These are phyloP conservation scores for Suillus ampliporus DNA, from an alignment of 768 basidiomycete genomes.

Conservation along the genomic window DNA sequence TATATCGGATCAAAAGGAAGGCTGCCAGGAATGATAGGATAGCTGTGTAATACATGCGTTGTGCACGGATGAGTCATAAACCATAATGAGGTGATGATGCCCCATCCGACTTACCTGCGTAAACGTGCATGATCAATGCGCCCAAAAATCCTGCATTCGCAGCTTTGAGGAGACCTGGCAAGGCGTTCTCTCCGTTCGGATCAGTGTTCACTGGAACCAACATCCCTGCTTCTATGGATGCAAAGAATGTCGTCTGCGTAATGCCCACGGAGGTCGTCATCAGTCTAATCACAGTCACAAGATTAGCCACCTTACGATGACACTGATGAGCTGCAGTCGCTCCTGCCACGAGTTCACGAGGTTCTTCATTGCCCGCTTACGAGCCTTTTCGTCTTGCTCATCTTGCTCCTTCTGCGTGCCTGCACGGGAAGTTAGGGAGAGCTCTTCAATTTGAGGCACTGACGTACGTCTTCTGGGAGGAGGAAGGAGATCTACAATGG, in stretches of 20 bases:
- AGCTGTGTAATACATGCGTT: slow-evolving; percentile 26
- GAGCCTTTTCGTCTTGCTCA: slow-evolving; percentile 49
- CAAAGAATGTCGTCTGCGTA: slow-evolving; percentile 66
- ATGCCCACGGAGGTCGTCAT: background rate
- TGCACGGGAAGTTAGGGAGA: slow-evolving; percentile 18
- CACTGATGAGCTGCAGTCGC: slow-evolving; percentile 61
- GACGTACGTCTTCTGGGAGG: slow-evolving; percentile 28
- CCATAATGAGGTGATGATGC: slow-evolving; percentile 31
- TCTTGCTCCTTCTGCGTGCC: slow-evolving; percentile 58
- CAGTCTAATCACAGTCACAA: background rate
- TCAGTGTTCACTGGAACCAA: slow-evolving; percentile 45
- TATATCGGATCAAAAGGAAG: slow-evolving; percentile 61
- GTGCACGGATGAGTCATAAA: slow-evolving; percentile 1
- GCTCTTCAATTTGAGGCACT: background rate
- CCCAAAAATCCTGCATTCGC: slow-evolving; percentile 55
- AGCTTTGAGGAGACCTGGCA: slow-evolving; percentile 25
- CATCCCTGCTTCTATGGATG: slow-evolving; percentile 59
- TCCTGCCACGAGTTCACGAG: slow-evolving; percentile 69
- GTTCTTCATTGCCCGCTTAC: slow-evolving; percentile 51
- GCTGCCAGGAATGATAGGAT: slow-evolving; percentile 58
- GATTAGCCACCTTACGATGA: slow-evolving; percentile 50
- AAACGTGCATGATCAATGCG: slow-evolving; percentile 59
- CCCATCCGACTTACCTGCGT: slow-evolving; percentile 45
- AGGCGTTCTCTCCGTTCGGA: slow-evolving; percentile 17
- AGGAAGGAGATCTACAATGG: background rate